Base-by-base conservation (phyloP, 139 green algal species). In the Chlamydomonas eustigma region DNA sequence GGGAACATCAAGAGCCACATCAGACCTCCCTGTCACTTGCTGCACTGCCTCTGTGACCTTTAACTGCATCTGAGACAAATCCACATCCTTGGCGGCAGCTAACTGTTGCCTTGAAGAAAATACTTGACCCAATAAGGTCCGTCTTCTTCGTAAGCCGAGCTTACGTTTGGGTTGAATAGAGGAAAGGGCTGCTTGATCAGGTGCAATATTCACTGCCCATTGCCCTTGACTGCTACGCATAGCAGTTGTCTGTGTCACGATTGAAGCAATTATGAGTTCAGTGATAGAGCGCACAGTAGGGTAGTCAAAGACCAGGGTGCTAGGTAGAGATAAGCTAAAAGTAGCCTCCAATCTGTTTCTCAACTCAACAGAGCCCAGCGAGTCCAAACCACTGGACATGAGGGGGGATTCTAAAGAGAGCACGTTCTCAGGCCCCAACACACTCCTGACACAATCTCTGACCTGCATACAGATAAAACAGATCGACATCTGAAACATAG, bases 351-450 rank as follows among this genome's bases (percentile, higher is more conserved):
- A 84, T 2, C 75, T 80, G 77, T 94, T 92, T 33, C 87, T 79
- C 75, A 96, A 85, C 88, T 97, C 91, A 50, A 94, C 89, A 2
- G 88, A 84, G 1, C 87, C 85, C 68, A 95, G 79, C 3, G 86
- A 93, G 84, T 96, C 92, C 37, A 97, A 63, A 3, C 91, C 92
- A 12, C 86, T 83, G 5, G 80, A 87, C 88, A 97, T 93, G 35
- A 97, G 83, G 0, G 92, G 92, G 30, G 66, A 33, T 12, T 74
- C 66, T 6, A 25, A 4, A 2, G 89, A 89, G 0, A 88, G 58
- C 8, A 5, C 28, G 18, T 28, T 70, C 25, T 12, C 44, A 12
- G 44, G 18, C 18, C 44, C 44, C 28, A 93, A 74, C 34, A 93
- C 84, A n/a, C 75, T 64, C 0, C 44, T 44, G 0, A 91, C 86